These are phyloP conservation scores for Pleurotus salmoneostramineus DNA, from an alignment of 768 basidiomycete genomes.

Conservation along the genomic window DNA sequence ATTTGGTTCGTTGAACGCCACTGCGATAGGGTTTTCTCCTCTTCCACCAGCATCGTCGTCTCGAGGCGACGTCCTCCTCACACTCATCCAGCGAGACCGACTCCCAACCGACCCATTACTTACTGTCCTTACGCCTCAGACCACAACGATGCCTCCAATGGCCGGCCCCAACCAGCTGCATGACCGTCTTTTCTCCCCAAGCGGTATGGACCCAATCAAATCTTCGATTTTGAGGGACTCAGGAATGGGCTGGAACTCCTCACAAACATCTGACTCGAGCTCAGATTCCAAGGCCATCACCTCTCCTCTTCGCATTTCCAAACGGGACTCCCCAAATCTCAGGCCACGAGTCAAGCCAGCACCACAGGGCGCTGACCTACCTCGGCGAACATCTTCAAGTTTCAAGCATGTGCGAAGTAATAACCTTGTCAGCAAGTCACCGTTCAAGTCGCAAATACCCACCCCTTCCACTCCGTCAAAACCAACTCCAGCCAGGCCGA, in stretches of 20 bases:
- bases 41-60: conserved; percentile 12
- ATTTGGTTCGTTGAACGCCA: conserved; percentile 35
- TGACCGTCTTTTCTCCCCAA: conserved; percentile 5
- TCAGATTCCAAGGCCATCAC: conserved; percentile 35
- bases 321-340: conserved; percentile 49
- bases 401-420: conserved; percentile 75
- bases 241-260: conserved; percentile 58
- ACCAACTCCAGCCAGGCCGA: conserved; percentile 10
- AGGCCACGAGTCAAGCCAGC: conserved; percentile 13
- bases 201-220: conserved; percentile 47
- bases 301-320: conserved; percentile 72
- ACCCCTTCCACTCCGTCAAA: conserved; percentile 38
- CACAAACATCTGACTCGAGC: conserved; percentile 31
- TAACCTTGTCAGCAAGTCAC: conserved; percentile 82
- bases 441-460: conserved; percentile 69
- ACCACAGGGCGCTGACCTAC: conserved; percentile 45
- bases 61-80: conserved; percentile 26
- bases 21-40: conserved; percentile 10
- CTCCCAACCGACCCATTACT: conserved; percentile 31
- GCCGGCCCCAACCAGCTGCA: conserved; percentile 6
- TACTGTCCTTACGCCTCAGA: conserved; percentile 29
- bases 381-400: conserved; percentile 72
- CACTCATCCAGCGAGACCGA: conserved; percentile 53
- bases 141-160: background rate
- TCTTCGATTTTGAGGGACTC: conserved; percentile 61